phyloP scores from a whole-genome alignment of 192 early-diverging fungal genomes.

The Backusella liffmaniae region DNA sequence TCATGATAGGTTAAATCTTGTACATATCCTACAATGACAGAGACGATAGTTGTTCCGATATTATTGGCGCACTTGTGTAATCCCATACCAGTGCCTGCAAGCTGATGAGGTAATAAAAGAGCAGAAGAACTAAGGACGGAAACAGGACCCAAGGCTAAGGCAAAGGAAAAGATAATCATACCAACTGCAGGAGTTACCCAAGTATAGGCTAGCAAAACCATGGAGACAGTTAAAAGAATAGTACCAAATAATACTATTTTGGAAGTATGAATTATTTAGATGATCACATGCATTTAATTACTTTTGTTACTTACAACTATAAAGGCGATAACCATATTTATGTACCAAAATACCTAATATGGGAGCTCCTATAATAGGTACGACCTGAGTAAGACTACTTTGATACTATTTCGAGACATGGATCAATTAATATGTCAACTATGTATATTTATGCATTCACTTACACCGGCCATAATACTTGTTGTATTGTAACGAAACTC shows the following conservation, averaged over 20 bases:
- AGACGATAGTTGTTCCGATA: conserved; percentile 59
- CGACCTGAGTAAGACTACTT: conserved; percentile 52
- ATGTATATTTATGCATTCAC: neutral
- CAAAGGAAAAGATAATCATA: conserved; percentile 54
- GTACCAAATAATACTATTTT: conserved; percentile 17
- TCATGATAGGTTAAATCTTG: conserved; percentile 48
- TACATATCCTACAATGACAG: conserved; percentile 56
- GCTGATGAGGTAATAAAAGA: conserved; percentile 47
- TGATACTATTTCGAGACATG: conserved; percentile 8
- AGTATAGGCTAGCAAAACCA: conserved; percentile 54
- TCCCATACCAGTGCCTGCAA: conserved; percentile 55
- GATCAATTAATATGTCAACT: neutral
- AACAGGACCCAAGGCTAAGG: conserved; percentile 57
- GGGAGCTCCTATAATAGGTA: conserved; percentile 55
- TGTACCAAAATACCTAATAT: conserved; percentile 45
- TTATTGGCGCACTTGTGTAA: conserved; percentile 65
- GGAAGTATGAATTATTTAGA: neutral
- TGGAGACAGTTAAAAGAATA: conserved; percentile 17
- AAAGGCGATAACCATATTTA: conserved; percentile 50
- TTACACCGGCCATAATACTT: conserved; percentile 30
- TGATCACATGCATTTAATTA: neutral
- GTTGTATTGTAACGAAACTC: conserved; percentile 31
- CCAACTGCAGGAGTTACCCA: conserved; percentile 50
- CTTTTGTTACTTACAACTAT: conserved; percentile 30
- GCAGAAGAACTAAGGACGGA: conserved; percentile 53